Base-by-base conservation (phyloP, 1,284 basidiomycete species). In the Cystobasidium pallidum region DNA sequence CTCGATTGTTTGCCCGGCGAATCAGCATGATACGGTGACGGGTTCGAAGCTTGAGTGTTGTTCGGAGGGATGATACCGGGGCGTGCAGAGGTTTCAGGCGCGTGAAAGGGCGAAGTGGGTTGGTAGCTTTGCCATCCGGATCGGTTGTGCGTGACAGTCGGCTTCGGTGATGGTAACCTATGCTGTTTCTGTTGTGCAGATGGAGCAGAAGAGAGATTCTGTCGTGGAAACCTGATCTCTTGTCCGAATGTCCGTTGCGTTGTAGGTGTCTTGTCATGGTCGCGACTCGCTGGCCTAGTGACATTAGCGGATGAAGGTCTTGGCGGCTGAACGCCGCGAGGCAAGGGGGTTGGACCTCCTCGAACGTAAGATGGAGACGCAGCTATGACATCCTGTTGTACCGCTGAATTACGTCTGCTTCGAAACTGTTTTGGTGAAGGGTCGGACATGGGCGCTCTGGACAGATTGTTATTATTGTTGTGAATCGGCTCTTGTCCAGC, bases 51-150 rank as follows among this genome's bases (percentile, higher is more conserved):
- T 1, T 58, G 57, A 13, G 67, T 61, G 32, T 70, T 70, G 34
- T 70, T 70, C 21, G 67, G 67, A 19, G 67, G 67, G n/a, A 61
- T 55, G 8, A 39, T 62, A 8, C 67, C 67, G 19, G 34, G 24
- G 17, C 10, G 8, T 6, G 15, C 19, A 13, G 63, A 17, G 3
- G 21, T 39, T n/a, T 36, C 13, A 36, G 58, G 28, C 11, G 49
- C 49, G 21, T 47, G 68, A 34, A 64, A 64, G 45, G 59, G 68
- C 34, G 59, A 71, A 30, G 41, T n/a, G 8, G 19, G 17, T 28
- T 64, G 34, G 36, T 47, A 64, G 17, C 10, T 36, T 15, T 51
- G 39, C 36, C 39, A 61, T 15, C 30, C 34, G 30, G 58, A 39
- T 61, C 45, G 24, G 3, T 43, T 21, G 13, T 61, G 58, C 4